Conservation (phyloP, 768 basidiomycete species). For the Rhodotorula kratochvilovae region DNA sequence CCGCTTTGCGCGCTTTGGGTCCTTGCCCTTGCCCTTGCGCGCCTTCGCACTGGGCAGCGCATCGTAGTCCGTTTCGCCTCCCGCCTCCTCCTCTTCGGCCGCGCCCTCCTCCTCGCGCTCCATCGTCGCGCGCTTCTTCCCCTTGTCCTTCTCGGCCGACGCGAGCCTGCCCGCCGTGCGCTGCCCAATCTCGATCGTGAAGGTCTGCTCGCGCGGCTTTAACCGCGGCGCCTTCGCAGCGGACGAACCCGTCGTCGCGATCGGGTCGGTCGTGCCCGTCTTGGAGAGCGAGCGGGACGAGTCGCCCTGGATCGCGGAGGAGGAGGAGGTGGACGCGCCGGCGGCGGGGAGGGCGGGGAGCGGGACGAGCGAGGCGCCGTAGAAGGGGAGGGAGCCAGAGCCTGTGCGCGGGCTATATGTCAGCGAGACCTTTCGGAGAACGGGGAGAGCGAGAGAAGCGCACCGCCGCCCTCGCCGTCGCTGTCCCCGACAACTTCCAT, state of each 20-base stretch:
- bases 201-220: background rate
- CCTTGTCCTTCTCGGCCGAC: background rate
- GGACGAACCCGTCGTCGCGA: background rate
- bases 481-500: conserved; percentile 18
- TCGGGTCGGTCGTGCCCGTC: conserved; percentile 7
- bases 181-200: background rate
- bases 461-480: conserved; percentile 23
- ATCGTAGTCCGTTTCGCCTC: conserved; percentile 21
- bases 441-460: background rate
- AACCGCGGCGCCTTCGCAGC: too few species aligned
- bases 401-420: background rate
- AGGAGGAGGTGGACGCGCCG: background rate
- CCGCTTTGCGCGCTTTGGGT: background rate
- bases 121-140: background rate
- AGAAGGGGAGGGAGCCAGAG: background rate
- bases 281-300: background rate
- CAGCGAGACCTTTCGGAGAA: background rate
- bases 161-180: background rate
- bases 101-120: background rate
- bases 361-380: background rate
- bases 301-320: background rate
- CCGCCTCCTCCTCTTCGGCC: background rate
- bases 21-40: background rate
- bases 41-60: background rate
- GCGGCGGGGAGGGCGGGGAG: background rate